A percentile compares a stretch with the other conserved stretches of the same genome.
phyloP scores from a whole-genome alignment of 129 eudicot species.

The Smallanthus sonchifolius region DNA sequence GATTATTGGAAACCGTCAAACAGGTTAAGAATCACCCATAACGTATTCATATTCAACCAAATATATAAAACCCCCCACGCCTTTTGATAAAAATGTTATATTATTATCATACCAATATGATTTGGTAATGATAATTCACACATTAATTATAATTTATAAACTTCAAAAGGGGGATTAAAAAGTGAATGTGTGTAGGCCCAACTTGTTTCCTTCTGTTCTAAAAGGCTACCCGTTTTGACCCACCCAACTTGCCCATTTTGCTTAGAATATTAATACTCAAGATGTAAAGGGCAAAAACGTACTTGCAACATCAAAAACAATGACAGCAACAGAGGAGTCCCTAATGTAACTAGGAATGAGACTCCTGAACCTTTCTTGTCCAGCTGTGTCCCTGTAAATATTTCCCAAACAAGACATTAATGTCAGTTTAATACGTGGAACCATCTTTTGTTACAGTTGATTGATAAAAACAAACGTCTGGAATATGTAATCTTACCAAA shows the following conservation, averaged over 20 bases:
- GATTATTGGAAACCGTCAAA: neutral
- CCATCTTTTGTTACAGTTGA: neutral
- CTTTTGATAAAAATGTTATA: neutral
- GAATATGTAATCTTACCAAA: conserved; percentile 47
- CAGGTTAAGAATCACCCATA: neutral
- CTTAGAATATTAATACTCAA: neutral
- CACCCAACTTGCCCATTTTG: neutral
- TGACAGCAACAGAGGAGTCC: conserved; percentile 82
- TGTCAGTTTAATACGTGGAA: neutral
- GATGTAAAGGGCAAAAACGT: conserved; percentile 16
- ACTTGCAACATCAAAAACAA: conserved; percentile 89
- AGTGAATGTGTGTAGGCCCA: neutral
- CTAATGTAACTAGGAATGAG: conserved; percentile 87
- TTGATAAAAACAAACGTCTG: neutral
- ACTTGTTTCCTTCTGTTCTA: neutral
- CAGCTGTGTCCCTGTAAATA: conserved; percentile 75
- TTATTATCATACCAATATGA: neutral
- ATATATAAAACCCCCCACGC: too few species aligned
- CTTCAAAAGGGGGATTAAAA: neutral
- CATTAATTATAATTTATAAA: neutral
- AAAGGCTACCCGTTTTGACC: neutral
- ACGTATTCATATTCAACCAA: neutral
- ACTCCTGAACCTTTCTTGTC: conserved; percentile 87
- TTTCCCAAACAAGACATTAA: neutral
- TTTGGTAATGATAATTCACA: neutral